These are phyloP conservation scores for Podospora pseudopauciseta DNA, from an alignment of 495 filamentous ascomycete genomes.

Conservation along the genomic window DNA sequence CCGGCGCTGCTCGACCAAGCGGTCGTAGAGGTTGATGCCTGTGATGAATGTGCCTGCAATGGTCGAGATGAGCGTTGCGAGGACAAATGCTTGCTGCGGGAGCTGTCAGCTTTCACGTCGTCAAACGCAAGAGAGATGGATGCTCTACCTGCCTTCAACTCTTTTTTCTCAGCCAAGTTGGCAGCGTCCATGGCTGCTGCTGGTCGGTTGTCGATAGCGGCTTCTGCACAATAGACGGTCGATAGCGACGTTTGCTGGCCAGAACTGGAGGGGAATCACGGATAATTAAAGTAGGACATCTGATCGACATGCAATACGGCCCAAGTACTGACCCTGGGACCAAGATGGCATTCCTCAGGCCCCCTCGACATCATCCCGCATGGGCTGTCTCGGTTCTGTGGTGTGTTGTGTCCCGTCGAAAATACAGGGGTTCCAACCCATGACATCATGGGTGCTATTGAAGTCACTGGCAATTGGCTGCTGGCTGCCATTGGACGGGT, in stretches of 20 bases:
- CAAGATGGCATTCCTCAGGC: background rate
- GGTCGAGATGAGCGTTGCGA: constrained; percentile 38
- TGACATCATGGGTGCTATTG: background rate
- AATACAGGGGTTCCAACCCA: background rate
- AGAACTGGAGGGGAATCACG: background rate
- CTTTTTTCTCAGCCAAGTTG: constrained; percentile 53
- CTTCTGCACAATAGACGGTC: background rate
- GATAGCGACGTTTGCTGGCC: background rate
- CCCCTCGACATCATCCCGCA: constrained; percentile 1
- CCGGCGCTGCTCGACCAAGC: constrained; percentile 32
- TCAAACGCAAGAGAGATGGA: background rate
- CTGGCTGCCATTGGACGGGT: background rate
- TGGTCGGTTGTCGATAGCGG: background rate
- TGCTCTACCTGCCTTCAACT: constrained; percentile 14
- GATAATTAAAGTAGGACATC: background rate
- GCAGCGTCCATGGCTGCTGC: constrained; percentile 52
- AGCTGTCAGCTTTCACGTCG: background rate
- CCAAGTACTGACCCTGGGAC: background rate
- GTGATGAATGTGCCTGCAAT: constrained; percentile 39
- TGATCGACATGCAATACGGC: constrained; percentile 1
- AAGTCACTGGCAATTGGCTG: background rate
- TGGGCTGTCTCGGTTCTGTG: background rate
- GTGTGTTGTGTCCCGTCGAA: background rate
- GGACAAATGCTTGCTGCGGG: constrained; percentile 33
- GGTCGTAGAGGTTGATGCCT: constrained; percentile 37